Percentiles rank a stretch among this genome's conserved stretches.
These are phyloP conservation scores for Starmerella bombi DNA, from an alignment of 805 yeast species.

Conservation along the genomic window DNA sequence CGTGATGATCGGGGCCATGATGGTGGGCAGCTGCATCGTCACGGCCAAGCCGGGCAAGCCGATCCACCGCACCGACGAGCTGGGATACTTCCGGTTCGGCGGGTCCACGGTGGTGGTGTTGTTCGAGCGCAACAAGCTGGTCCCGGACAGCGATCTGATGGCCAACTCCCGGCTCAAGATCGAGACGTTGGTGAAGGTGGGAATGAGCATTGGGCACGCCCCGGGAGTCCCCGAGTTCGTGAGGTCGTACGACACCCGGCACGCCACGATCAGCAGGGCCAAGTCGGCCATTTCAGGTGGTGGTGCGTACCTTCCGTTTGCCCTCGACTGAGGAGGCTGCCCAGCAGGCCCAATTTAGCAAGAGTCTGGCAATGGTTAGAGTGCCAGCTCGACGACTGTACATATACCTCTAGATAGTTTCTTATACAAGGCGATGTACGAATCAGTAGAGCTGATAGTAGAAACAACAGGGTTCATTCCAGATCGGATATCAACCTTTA, in stretches of 20 bases:
- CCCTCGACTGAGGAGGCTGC: conserved; percentile 19
- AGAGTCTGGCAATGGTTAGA: too few relatives aligned
- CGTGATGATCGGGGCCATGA: conserved; percentile 92
- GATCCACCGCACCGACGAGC: conserved; percentile 60
- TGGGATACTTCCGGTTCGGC: conserved; percentile 93
- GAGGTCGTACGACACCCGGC: conserved; percentile 22
- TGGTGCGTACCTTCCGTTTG: conserved; percentile 24
- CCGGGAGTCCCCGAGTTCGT: conserved; percentile 19
- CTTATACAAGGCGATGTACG: too few relatives aligned
- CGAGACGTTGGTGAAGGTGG: conserved; percentile 78
- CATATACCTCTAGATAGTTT: too few relatives aligned
- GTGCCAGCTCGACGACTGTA: too few relatives aligned
- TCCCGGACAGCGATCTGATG: conserved; percentile 61
- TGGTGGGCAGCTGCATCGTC: conserved; percentile 84
- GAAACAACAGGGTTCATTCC: too few relatives aligned
- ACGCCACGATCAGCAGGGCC: conserved; percentile 19
- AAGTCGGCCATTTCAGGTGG: conserved; percentile 22
- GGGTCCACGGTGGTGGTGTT: conserved; percentile 75
- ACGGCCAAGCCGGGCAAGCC: conserved; percentile 48
- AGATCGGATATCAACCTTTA: too few relatives aligned
- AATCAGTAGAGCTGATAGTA: too few relatives aligned
- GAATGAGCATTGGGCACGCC: conserved; percentile 79
- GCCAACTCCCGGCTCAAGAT: conserved; percentile 48
- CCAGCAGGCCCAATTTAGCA: too few relatives aligned
- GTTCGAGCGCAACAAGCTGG: conserved; percentile 34